Evolutionary conservation across 2,329 filamentous ascomycete species (phyloP).

Genomic region (Nigrospora oryzae): DNA sequence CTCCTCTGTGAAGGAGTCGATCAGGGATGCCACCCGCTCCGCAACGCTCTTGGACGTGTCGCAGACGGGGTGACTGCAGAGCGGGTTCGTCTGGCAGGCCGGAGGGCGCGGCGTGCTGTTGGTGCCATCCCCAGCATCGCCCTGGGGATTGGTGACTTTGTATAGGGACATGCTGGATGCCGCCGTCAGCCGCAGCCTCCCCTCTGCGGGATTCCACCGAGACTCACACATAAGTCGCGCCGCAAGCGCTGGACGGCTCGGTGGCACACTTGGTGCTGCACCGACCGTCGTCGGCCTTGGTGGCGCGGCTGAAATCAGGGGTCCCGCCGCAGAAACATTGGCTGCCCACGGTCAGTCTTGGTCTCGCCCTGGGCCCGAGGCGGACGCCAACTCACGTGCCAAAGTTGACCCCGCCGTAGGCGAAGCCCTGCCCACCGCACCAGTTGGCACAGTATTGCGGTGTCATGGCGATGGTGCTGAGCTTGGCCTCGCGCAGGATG

Average conservation of each 20-base stretch:
- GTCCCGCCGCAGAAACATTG: slow-evolving; percentile 1
- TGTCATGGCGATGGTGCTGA: slow-evolving; percentile 2
- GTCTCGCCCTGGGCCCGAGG: not conserved
- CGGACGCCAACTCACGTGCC: not conserved
- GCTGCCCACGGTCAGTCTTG: not conserved
- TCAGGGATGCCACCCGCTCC: not conserved
- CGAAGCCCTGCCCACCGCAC: not conserved
- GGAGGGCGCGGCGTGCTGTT: not conserved
- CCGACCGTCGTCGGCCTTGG: not conserved
- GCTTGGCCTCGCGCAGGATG: not conserved
- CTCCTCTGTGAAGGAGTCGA: not conserved
- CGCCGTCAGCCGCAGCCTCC: not conserved
- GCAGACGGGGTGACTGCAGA: slow-evolving; percentile 1
- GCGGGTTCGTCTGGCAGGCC: not conserved
- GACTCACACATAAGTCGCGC: not conserved
- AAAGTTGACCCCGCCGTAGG: not conserved
- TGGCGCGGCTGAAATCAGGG: not conserved
- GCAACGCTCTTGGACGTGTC: not conserved
- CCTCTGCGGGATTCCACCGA: not conserved
- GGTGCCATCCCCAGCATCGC: not conserved
- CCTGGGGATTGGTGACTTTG: not conserved
- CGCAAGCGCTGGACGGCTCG: not conserved
- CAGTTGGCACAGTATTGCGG: slow-evolving; percentile 2
- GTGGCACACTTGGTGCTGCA: slow-evolving; percentile 1
- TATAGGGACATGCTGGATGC: not conserved